phyloP scores from a whole-genome alignment of 306 rosid genomes.

The Myrica gale region DNA sequence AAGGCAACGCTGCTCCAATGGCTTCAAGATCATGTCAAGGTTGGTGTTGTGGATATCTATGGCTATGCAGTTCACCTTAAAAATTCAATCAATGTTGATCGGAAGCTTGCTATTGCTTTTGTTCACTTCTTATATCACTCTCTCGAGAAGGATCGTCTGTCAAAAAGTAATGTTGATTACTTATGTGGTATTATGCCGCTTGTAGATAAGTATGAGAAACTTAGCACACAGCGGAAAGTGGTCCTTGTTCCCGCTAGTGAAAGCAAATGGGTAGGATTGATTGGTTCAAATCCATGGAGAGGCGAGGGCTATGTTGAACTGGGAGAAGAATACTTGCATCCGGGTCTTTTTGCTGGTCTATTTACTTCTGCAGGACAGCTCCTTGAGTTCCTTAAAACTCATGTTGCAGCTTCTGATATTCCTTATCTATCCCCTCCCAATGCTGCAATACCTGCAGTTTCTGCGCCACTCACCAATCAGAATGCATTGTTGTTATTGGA shows the following conservation, averaged over 20 bases:
- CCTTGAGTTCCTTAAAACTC: constrained; percentile 38
- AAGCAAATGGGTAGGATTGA: constrained; percentile 67
- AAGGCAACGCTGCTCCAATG: constrained; percentile 37
- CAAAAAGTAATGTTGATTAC: not conserved
- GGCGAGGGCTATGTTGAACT: constrained; percentile 51
- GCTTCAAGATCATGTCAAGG: constrained; percentile 31
- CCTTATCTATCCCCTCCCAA: constrained; percentile 61
- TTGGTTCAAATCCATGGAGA: constrained; percentile 63
- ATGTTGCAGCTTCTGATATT: constrained; percentile 52
- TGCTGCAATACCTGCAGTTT: constrained; percentile 42
- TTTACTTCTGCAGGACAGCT: constrained; percentile 16
- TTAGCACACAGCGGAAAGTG: constrained; percentile 10
- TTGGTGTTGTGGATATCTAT: constrained; percentile 15
- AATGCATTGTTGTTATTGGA: constrained; percentile 61
- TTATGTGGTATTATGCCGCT: constrained; percentile 53
- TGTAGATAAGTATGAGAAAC: constrained; percentile 50
- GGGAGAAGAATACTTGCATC: constrained; percentile 43
- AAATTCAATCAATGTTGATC: constrained; percentile 9
- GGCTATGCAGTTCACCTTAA: constrained; percentile 35
- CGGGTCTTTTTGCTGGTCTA: constrained; percentile 37
- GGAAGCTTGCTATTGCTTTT: constrained; percentile 35
- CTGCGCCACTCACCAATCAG: constrained; percentile 47
- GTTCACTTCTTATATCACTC: constrained; percentile 64
- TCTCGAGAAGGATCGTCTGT: constrained; percentile 12
- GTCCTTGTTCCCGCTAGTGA: constrained; percentile 63